A percentile compares a stretch with the other conserved stretches of the same genome.
phyloP scores from a whole-genome alignment of 495 filamentous ascomycete genomes.

The Xylaria longipes region DNA sequence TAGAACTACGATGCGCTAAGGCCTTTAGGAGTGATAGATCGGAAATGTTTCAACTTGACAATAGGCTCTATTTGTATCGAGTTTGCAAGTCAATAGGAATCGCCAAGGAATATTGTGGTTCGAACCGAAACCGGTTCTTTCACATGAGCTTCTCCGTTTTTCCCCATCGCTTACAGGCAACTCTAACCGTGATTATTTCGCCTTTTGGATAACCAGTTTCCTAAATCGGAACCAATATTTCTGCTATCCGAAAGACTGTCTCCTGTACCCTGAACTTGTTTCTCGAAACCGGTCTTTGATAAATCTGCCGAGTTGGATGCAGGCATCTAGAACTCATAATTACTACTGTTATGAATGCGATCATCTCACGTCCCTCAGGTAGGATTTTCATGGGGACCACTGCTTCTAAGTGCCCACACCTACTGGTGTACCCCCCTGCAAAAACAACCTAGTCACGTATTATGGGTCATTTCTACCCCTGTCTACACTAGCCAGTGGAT shows the following conservation, averaged over 20 bases:
- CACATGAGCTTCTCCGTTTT: background rate
- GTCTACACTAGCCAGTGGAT: no score
- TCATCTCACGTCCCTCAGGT: background rate
- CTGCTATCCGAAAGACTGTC: background rate
- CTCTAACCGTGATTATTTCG: background rate
- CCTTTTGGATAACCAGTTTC: constrained; percentile 1
- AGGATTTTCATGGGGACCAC: background rate
- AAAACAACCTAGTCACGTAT: no score
- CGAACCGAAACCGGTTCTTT: background rate
- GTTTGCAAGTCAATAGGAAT: background rate
- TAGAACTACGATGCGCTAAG: background rate
- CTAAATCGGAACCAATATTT: constrained; percentile 4
- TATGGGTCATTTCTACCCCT: no score
- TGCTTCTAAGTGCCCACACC: background rate
- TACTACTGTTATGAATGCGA: background rate
- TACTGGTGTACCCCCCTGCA: no score
- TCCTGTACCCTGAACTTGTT: background rate
- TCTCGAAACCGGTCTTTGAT: background rate
- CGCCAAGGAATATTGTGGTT: background rate
- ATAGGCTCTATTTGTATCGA: background rate
- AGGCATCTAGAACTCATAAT: background rate
- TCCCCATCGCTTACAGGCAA: background rate
- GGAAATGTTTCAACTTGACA: background rate
- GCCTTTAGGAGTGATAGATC: background rate
- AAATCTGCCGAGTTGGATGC: no score